Percentiles rank a stretch among this genome's conserved stretches.
These are phyloP conservation scores for Botryobasidium botryosum DNA, from an alignment of 768 basidiomycete genomes.

Conservation along the genomic window DNA sequence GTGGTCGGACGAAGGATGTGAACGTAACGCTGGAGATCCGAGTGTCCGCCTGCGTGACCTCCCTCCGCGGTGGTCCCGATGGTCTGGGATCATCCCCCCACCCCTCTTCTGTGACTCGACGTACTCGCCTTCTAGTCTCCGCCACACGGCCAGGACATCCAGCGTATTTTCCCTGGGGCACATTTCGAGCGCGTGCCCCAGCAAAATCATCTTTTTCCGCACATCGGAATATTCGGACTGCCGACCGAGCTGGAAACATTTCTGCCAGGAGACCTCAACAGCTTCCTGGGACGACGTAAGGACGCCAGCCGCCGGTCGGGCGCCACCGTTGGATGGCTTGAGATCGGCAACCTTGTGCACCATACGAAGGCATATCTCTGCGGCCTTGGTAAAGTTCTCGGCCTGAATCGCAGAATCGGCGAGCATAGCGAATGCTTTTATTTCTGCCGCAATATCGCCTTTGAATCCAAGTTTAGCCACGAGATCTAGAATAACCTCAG, in stretches of 20 bases:
- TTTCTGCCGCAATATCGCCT: constrained; percentile 50
- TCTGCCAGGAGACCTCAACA: constrained; percentile 75
- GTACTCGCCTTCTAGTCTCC: constrained; percentile 51
- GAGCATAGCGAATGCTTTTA: constrained; percentile 78
- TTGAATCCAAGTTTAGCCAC: constrained; percentile 73
- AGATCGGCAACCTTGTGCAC: constrained; percentile 25
- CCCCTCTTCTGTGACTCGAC: constrained; percentile 18
- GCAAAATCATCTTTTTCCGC: constrained; percentile 44
- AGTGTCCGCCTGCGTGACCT: constrained; percentile 19
- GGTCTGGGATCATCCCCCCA: neutral
- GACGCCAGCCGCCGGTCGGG: neutral
- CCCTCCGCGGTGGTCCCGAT: constrained; percentile 21
- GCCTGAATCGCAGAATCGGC: constrained; percentile 70
- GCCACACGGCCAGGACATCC: constrained; percentile 66
- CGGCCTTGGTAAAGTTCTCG: constrained; percentile 63
- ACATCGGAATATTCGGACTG: constrained; percentile 60
- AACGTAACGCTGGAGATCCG: neutral
- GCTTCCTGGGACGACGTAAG: constrained; percentile 27
- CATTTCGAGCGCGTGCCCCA: constrained; percentile 71
- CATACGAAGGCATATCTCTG: constrained; percentile 56
- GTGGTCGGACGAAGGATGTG: constrained; percentile 1
- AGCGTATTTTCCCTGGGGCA: constrained; percentile 69
- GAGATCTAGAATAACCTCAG: constrained; percentile 82
- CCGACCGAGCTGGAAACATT: constrained; percentile 74
- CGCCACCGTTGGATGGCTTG: constrained; percentile 3